phyloP scores from a whole-genome alignment of 768 basidiomycete species.

The Zangia roseola region DNA sequence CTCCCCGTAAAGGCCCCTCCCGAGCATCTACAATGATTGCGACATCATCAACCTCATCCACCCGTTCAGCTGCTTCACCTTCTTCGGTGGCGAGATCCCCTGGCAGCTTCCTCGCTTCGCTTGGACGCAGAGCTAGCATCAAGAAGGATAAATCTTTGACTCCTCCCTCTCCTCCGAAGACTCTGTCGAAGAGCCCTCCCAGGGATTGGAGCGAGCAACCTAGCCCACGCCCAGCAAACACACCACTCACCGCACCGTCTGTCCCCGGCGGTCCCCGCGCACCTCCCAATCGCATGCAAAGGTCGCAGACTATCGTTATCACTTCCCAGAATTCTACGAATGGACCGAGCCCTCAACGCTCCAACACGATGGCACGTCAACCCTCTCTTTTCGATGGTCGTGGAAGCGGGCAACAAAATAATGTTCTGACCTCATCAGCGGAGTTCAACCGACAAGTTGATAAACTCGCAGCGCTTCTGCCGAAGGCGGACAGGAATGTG shows the following conservation, averaged over 20 bases:
- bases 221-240: constrained; percentile 31
- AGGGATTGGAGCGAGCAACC: constrained; percentile 23
- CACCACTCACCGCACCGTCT: constrained; percentile 41
- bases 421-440: constrained; percentile 22
- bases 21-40: constrained; percentile 34
- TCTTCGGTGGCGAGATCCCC: constrained; percentile 40
- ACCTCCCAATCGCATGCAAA: constrained; percentile 55
- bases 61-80: constrained; percentile 45
- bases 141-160: constrained; percentile 35
- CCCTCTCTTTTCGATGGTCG: constrained; percentile 32
- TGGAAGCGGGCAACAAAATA: constrained; percentile 8
- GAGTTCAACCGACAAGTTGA: constrained; percentile 70
- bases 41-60: constrained; percentile 46
- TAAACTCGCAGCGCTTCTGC: constrained; percentile 66
- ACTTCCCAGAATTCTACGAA: constrained; percentile 28
- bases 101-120: constrained; percentile 71
- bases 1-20: constrained; percentile 25
- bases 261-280: constrained; percentile 78
- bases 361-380: constrained; percentile 27
- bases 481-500: constrained; percentile 65
- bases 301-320: constrained; percentile 66
- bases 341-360: constrained; percentile 25
- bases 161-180: constrained; percentile 34
- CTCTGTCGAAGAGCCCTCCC: constrained; percentile 39
- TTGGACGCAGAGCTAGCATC: constrained; percentile 68